These are phyloP conservation scores for Leishmania mexicana DNA, from an alignment of 208 protist genomes.

Conservation along the genomic window DNA sequence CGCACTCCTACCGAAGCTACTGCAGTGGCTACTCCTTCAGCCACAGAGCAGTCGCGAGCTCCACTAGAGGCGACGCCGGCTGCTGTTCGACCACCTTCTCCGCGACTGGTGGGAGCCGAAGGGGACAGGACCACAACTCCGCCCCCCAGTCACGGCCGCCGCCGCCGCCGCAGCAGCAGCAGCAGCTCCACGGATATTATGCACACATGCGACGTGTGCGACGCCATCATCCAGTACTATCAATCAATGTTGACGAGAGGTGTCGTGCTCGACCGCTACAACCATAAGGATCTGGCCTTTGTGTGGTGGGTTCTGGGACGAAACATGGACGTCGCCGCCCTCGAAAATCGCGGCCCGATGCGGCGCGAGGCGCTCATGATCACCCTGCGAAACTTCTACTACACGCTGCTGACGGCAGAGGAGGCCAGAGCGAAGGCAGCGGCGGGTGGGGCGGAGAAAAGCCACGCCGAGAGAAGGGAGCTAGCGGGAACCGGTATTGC, in stretches of 20 bases:
- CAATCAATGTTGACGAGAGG: conserved; percentile 76
- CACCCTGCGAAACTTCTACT: conserved; percentile 74
- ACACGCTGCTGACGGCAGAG: conserved; percentile 49
- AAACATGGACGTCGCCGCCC: conserved; percentile 67
- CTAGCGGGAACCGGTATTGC: background rate
- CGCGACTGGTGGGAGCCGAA: background rate
- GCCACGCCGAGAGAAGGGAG: background rate
- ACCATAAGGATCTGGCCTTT: conserved; percentile 81
- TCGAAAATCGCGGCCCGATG: conserved; percentile 47
- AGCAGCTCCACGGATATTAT: background rate
- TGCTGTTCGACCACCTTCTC: conserved; percentile 7
- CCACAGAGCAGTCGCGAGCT: background rate
- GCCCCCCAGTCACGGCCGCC: background rate
- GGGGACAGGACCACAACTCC: background rate
- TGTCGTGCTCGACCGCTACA: conserved; percentile 84
- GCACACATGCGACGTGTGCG: conserved; percentile 45
- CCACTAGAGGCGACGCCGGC: conserved; percentile 6
- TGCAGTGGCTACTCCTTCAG: background rate
- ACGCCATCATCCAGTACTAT: conserved; percentile 70
- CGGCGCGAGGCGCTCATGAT: conserved; percentile 78
- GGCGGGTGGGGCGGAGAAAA: background rate
- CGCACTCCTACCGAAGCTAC: background rate
- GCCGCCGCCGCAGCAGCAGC: background rate
- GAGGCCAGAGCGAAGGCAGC: conserved; percentile 18
- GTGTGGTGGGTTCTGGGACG: conserved; percentile 83